phyloP scores from a whole-genome alignment of 192 early-diverging fungal genomes.

The Kickxella alabastrina region DNA sequence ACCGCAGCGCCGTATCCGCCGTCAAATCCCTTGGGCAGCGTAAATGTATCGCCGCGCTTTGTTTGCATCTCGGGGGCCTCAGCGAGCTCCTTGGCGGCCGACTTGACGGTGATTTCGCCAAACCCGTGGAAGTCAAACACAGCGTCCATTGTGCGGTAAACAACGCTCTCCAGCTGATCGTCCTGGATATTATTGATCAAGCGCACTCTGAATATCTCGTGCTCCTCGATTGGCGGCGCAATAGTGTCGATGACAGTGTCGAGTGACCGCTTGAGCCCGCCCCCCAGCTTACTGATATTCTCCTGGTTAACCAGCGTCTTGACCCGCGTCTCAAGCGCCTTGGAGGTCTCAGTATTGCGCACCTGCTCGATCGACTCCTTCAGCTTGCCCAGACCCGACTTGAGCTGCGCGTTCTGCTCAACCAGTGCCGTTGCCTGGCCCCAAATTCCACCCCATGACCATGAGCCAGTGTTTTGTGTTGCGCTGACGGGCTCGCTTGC shows the following conservation, averaged over 20 bases:
- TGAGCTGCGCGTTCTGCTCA: conserved; percentile 44
- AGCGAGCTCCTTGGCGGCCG: conserved; percentile 21
- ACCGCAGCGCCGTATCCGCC: conserved; percentile 49
- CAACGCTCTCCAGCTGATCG: conserved; percentile 30
- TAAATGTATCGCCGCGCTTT: conserved; percentile 49
- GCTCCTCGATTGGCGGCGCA: conserved; percentile 50
- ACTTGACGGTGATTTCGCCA: conserved; percentile 43
- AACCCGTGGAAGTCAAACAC: conserved; percentile 48
- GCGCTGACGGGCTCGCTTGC: not conserved
- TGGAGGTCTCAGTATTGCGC: conserved; percentile 37
- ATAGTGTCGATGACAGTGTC: conserved; percentile 51
- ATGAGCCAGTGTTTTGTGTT: conserved; percentile 9
- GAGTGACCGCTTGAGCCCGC: conserved; percentile 40
- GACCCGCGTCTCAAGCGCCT: conserved; percentile 29
- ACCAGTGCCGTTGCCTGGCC: conserved; percentile 43
- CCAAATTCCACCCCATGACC: conserved; percentile 54
- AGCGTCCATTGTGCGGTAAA: conserved; percentile 46
- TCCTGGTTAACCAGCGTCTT: conserved; percentile 38
- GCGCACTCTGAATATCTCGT: conserved; percentile 45
- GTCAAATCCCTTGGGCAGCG: conserved; percentile 51
- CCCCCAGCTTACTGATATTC: conserved; percentile 37
- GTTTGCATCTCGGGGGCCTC: conserved; percentile 47
- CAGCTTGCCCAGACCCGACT: conserved; percentile 38
- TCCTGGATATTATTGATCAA: conserved; percentile 35
- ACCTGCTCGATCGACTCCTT: conserved; percentile 44